Conservation (phyloP, 2,329 filamentous ascomycete genomes). For the Trichoderma atroviride region DNA sequence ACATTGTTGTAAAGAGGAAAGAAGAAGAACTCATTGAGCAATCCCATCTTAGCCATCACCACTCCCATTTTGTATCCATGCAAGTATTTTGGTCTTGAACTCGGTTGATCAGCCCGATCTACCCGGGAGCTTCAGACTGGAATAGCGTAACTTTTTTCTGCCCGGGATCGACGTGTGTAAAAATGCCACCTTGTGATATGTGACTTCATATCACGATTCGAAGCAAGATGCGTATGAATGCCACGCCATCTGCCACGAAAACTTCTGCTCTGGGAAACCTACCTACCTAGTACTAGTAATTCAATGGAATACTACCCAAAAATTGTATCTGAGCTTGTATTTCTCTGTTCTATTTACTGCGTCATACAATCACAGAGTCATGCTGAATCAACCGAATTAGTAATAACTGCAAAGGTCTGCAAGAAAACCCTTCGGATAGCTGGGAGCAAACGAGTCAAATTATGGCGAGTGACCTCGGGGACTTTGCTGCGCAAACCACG, state of each 20-base stretch:
- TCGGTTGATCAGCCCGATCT: background rate
- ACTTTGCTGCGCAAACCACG: background rate
- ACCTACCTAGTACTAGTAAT: rapidly evolving
- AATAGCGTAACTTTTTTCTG: background rate
- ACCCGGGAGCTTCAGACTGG: background rate
- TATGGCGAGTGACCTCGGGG: background rate
- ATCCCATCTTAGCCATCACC: background rate
- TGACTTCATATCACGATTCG: background rate
- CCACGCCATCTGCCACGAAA: background rate
- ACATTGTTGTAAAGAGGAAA: background rate
- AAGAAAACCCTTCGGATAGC: background rate
- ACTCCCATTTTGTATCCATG: background rate
- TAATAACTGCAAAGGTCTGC: background rate
- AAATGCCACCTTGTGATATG: background rate
- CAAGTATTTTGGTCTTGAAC: background rate
- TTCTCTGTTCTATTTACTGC: background rate
- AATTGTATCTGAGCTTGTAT: too few relatives aligned
- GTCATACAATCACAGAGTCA: background rate
- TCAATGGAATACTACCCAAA: background rate
- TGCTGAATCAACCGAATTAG: background rate
- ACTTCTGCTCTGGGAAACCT: background rate
- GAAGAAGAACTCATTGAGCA: background rate
- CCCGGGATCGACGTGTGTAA: background rate
- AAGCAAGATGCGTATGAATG: background rate
- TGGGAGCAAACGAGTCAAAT: background rate